Percentiles rank a stretch among this genome's conserved stretches.
phyloP scores from a whole-genome alignment of 306 rosid species.

The Cicer bijugum region DNA sequence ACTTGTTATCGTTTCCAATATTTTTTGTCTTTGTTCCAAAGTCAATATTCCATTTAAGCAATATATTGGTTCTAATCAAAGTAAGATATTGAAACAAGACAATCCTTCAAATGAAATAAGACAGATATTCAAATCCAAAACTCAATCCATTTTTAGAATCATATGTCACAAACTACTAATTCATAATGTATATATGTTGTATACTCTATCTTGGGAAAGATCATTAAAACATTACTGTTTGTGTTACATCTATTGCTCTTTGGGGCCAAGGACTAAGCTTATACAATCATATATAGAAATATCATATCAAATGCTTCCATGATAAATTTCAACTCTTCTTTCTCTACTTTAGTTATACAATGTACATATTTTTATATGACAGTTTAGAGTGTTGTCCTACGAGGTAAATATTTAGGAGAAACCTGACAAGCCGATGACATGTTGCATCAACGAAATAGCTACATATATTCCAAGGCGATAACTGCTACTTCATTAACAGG shows the following conservation, averaged over 20 bases:
- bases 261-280: not conserved
- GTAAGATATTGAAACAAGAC: not conserved
- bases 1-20: too few relatives aligned
- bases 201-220: not conserved
- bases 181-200: too few relatives aligned
- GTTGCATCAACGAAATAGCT: constrained; percentile 33
- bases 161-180: not conserved
- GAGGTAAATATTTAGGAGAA: too few relatives aligned
- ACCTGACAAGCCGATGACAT: not conserved
- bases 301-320: not conserved
- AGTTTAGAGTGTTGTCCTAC: too few relatives aligned
- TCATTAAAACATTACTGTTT: not conserved
- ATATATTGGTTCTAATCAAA: too few relatives aligned
- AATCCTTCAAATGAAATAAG: not conserved
- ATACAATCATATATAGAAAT: constrained; percentile 16
- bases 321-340: not conserved
- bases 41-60: too few relatives aligned
- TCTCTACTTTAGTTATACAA: not conserved
- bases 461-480: constrained; percentile 42
- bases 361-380: not conserved
- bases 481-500: constrained; percentile 43
- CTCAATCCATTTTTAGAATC: not conserved
- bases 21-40: too few relatives aligned
- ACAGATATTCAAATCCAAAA: not conserved
- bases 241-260: constrained; percentile 1